These are phyloP conservation scores for Pilasporangium apinafurcum DNA, from an alignment of 352 stramenopile species.

Conservation along the genomic window DNA sequence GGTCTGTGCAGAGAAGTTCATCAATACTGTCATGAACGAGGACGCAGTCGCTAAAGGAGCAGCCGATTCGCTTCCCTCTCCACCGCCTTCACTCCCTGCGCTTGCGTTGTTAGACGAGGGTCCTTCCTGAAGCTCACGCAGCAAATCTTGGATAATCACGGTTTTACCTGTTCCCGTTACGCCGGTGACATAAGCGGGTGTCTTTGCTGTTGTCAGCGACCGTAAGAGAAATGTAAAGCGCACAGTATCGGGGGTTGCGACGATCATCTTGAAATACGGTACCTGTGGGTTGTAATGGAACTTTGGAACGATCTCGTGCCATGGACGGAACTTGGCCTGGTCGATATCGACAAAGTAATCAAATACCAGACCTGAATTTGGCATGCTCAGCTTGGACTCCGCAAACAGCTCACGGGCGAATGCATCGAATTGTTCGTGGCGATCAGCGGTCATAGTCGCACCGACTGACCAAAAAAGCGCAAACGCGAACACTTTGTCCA, in stretches of 20 bases:
- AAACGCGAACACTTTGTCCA: constrained; percentile 86
- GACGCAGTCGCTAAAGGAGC: constrained; percentile 14
- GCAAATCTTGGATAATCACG: constrained; percentile 77
- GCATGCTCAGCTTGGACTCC: constrained; percentile 46
- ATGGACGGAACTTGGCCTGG: constrained; percentile 35
- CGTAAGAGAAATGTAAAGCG: constrained; percentile 56
- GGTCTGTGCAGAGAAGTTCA: constrained; percentile 92
- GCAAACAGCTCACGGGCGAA: constrained; percentile 63
- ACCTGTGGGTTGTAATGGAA: constrained; percentile 55
- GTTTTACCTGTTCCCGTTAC: constrained; percentile 89
- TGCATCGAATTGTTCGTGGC: constrained; percentile 69
- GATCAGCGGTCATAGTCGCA: constrained; percentile 74
- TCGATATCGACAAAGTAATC: constrained; percentile 83
- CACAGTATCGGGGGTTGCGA: constrained; percentile 68
- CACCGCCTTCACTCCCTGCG: constrained; percentile 4
- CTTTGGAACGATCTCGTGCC: constrained; percentile 57
- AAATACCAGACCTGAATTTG: constrained; percentile 61
- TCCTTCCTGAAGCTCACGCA: constrained; percentile 40
- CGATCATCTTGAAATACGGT: constrained; percentile 80
- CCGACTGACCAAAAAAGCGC: constrained; percentile 89
- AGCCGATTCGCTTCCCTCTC: constrained; percentile 10
- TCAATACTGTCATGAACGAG: constrained; percentile 67
- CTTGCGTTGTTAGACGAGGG: too few species aligned
- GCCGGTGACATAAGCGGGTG: constrained; percentile 85
- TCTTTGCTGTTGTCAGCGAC: constrained; percentile 50